Evolutionary conservation across 2,329 filamentous ascomycete genomes (phyloP).

Genomic region (Colletotrichum filicis): DNA sequence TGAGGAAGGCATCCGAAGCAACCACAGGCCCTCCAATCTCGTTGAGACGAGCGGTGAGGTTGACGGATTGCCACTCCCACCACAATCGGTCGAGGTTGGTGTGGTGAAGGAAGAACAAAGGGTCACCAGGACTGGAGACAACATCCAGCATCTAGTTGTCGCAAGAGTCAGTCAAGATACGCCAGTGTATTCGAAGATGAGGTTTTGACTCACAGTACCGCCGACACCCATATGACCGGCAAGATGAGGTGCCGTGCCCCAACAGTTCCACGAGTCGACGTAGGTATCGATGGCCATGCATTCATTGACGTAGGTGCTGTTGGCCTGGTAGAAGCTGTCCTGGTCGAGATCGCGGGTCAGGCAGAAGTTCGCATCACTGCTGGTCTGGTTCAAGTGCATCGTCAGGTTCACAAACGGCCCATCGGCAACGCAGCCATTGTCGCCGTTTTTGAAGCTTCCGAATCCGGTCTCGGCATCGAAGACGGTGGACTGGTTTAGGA

Average conservation of each 20-base stretch:
- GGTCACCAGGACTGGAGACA: neutral
- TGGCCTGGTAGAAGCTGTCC: neutral
- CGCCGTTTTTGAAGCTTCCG: conserved; percentile 38
- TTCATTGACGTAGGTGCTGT: too few species aligned
- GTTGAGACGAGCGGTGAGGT: conserved; percentile 12
- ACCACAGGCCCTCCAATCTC: neutral
- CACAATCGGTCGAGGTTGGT: conserved; percentile 4
- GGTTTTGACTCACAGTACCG: neutral
- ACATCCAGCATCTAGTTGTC: neutral
- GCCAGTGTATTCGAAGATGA: neutral
- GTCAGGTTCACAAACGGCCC: conserved; percentile 37
- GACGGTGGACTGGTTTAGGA: conserved; percentile 38
- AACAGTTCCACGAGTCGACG: too few species aligned
- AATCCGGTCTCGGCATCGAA: conserved; percentile 46
- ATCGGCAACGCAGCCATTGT: conserved; percentile 36
- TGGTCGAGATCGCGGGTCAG: neutral
- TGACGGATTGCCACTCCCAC: conserved; percentile 13
- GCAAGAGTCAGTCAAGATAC: neutral
- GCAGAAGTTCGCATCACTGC: neutral
- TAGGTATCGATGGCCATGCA: too few species aligned
- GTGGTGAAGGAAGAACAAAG: conserved; percentile 14
- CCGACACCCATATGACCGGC: too few species aligned
- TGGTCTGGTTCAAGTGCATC: neutral
- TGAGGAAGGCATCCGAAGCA: neutral
- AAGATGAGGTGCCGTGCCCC: too few species aligned